These are phyloP conservation scores for Apiospora marii DNA, from an alignment of 2,329 filamentous ascomycete species.

Conservation along the genomic window DNA sequence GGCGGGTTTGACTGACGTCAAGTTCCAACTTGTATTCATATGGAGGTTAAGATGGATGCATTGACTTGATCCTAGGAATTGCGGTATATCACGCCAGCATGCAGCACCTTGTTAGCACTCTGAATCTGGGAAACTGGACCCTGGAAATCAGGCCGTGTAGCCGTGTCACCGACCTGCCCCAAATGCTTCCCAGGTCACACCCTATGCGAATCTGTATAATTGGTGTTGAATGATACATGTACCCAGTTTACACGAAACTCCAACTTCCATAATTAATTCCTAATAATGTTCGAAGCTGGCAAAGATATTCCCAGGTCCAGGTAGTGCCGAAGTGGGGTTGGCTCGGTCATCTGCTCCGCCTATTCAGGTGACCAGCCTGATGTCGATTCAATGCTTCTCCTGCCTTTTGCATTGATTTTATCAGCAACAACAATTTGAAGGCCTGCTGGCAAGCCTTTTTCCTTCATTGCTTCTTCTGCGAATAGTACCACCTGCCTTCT, in stretches of 20 bases:
- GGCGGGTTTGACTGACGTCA: not conserved
- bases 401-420: not conserved
- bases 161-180: not conserved
- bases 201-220: not conserved
- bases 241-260: constrained; percentile 2
- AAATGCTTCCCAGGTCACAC: not conserved
- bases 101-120: not conserved
- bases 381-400: not conserved
- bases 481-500: not conserved
- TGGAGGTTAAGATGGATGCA: not conserved
- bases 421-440: not conserved
- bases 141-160: not conserved
- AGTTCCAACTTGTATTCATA: not conserved
- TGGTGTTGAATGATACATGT: not conserved
- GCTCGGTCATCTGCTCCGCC: not conserved
- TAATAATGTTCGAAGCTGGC: not conserved
- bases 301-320: not conserved
- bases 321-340: constrained; percentile 9
- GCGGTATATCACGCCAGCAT: not conserved
- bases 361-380: constrained; percentile 8
- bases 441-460: constrained; percentile 13
- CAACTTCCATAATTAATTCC: not conserved
- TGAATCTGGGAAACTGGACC: not conserved
- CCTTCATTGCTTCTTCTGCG: too few species aligned
- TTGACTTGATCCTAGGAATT: not conserved